Evolutionary conservation across 805 yeast genomes (phyloP), one percentile per base, ranked within the genome.

Genomic region (Candida multigemmis): DNA sequence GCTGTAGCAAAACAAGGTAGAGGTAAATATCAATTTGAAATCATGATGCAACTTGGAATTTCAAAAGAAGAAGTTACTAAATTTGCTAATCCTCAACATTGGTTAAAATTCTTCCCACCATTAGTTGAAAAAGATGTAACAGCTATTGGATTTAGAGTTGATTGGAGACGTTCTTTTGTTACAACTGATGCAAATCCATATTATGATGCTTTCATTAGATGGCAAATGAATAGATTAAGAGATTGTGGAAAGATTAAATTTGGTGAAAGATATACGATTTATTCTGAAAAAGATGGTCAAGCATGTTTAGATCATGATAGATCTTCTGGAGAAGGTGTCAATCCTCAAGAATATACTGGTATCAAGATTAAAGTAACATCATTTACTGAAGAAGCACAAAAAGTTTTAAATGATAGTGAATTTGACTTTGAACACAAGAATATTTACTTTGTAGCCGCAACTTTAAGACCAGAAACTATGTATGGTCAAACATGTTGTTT

Each of bases 251-350:
- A 85, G 62, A 86, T 91, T 63, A 91, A 89, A 66, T 91, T 91
- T 44, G 98, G 98, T 57, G 94, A 89, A 66, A 79, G 98, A 64
- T 84, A 86, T 68, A 91, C 98, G 41, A 84, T 91, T 47, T 91
- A 84, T 63, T 87, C 97, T 22, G 94, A 86, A 52, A 89, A 83
- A 62, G 98, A 91, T 60, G 96, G 96, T 39, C 98, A 91, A 68
- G 93, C 98, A 21, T 91, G 98, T 69, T 87, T 91, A 89, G 98
- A 91, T 59, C 98, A 91, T 58, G 98, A 91, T 60, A 79, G 98
- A 69, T 81, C 73, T 57, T 74, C 89, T 26, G 98, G 98, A 53
- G 98, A 91, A 65, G 97, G 93, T 56, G 91, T 91, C 23, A 71
- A 78, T 41, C 96, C 98, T 22, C 97, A 91, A 62, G 98, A 91